Percentiles rank a stretch among this genome's conserved stretches.
phyloP scores from a whole-genome alignment of 148 eudicot genomes.

The Pouteria glomerata region DNA sequence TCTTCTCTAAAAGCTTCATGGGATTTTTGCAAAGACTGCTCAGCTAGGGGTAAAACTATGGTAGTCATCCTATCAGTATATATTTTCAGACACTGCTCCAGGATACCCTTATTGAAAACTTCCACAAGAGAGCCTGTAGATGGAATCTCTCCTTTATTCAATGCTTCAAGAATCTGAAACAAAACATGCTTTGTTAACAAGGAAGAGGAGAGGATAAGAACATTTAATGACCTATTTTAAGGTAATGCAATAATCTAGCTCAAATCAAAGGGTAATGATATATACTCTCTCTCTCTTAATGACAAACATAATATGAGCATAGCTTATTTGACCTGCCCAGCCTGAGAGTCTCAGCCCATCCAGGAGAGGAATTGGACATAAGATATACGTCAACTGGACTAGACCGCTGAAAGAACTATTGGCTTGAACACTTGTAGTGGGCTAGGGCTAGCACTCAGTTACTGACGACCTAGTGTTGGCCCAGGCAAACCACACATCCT shows the following conservation, averaged over 20 bases:
- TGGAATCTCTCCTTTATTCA: slow-evolving; percentile 98
- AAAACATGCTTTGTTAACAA: neutral
- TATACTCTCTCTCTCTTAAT: too few relatives aligned
- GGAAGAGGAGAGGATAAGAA: neutral
- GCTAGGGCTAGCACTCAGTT: too few relatives aligned
- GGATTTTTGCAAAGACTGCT: slow-evolving; percentile 40
- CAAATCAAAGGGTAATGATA: neutral
- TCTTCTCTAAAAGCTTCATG: slow-evolving; percentile 61
- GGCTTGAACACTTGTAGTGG: neutral
- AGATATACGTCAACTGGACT: neutral
- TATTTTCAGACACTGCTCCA: slow-evolving; percentile 75
- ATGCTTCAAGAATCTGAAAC: slow-evolving; percentile 89
- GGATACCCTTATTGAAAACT: slow-evolving; percentile 84
- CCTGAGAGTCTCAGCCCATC: neutral
- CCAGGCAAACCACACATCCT: too few relatives aligned
- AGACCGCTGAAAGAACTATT: neutral
- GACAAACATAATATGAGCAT: neutral
- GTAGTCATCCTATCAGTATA: slow-evolving; percentile 62
- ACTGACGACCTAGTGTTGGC: too few relatives aligned
- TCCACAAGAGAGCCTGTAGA: slow-evolving; percentile 97
- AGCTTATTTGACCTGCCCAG: neutral
- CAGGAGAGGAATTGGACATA: neutral
- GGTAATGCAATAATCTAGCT: neutral
- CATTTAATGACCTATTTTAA: neutral
- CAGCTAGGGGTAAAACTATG: slow-evolving; percentile 56